Evolutionary conservation across 2,329 filamentous ascomycete genomes (phyloP).

Genomic region (Zymoseptoria tritici): DNA sequence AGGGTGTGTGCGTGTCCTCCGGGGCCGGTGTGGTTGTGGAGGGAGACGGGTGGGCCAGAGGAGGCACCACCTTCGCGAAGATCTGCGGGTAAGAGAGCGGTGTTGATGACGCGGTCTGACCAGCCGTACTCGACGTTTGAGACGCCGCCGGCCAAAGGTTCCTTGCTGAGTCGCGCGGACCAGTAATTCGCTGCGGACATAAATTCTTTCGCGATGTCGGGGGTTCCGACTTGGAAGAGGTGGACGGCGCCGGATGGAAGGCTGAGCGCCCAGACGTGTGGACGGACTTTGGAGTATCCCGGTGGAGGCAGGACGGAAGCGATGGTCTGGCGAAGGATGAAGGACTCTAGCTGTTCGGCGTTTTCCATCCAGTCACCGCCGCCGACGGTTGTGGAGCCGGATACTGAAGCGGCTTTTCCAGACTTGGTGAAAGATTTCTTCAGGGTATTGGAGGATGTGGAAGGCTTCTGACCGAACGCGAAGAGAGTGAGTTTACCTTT

Average conservation of each 20-base stretch:
- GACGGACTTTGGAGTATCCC: constrained; percentile 82
- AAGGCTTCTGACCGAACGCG: constrained; percentile 58
- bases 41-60: constrained; percentile 25
- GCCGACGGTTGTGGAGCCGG: constrained; percentile 65
- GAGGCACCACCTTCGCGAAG: constrained; percentile 15
- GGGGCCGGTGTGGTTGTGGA: constrained; percentile 21
- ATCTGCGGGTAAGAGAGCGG: constrained; percentile 31
- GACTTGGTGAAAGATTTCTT: constrained; percentile 29
- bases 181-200: constrained; percentile 95
- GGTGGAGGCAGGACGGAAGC: constrained; percentile 83
- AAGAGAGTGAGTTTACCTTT: constrained; percentile 92
- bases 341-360: constrained; percentile 79
- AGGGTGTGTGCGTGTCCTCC: constrained; percentile 19
- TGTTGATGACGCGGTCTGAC: constrained; percentile 72
- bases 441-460: constrained; percentile 50
- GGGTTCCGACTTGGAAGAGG: constrained; percentile 94
- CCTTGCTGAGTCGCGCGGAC: constrained; percentile 88
- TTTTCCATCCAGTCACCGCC: constrained; percentile 99
- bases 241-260: constrained; percentile 90
- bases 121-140: constrained; percentile 98
- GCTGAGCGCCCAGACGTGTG: constrained; percentile 89
- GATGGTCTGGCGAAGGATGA: constrained; percentile 82
- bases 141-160: constrained; percentile 84
- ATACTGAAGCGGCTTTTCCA: constrained; percentile 31
- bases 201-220: constrained; percentile 91